A percentile compares a stretch with the other conserved stretches of the same genome.
Evolutionary conservation across 257 asterid genomes (phyloP).

Genomic region (Asclepias syriaca): DNA sequence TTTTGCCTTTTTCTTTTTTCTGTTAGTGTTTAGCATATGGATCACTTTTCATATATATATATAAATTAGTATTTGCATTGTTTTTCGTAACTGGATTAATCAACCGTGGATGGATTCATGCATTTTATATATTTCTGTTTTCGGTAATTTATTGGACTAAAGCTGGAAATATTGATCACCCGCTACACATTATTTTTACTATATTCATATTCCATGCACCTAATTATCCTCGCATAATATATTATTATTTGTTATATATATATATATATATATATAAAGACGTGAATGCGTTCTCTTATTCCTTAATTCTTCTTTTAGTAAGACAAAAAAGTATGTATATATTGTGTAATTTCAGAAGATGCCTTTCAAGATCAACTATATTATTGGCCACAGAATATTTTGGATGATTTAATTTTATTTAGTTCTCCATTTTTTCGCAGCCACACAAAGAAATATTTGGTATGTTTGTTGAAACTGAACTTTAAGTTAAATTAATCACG

Average conservation of each 20-base stretch:
- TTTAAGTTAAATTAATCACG: background rate
- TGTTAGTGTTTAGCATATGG: background rate
- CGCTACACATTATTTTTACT: background rate
- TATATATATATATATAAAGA: too few species aligned
- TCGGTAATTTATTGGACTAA: background rate
- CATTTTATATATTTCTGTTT: background rate
- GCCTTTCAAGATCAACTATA: background rate
- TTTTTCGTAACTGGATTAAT: background rate
- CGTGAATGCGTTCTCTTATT: too few species aligned
- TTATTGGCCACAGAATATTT: slow-evolving; percentile 28
- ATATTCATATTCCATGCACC: background rate
- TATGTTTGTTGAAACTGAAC: slow-evolving; percentile 11
- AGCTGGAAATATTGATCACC: background rate
- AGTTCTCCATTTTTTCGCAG: too few species aligned
- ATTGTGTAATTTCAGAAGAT: background rate
- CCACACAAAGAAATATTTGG: slow-evolving; percentile 8
- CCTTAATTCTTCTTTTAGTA: background rate
- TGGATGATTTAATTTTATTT: slow-evolving; percentile 6
- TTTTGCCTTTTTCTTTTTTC: background rate
- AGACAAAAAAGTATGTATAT: background rate
- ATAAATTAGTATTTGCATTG: background rate
- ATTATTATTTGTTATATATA: background rate
- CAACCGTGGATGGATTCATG: background rate
- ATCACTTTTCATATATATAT: background rate
- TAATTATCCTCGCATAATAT: background rate